Percentiles rank a stretch among this genome's conserved stretches.
These are phyloP conservation scores for Colletotrichum incanum DNA, from an alignment of 2,329 filamentous ascomycete genomes.

Conservation along the genomic window DNA sequence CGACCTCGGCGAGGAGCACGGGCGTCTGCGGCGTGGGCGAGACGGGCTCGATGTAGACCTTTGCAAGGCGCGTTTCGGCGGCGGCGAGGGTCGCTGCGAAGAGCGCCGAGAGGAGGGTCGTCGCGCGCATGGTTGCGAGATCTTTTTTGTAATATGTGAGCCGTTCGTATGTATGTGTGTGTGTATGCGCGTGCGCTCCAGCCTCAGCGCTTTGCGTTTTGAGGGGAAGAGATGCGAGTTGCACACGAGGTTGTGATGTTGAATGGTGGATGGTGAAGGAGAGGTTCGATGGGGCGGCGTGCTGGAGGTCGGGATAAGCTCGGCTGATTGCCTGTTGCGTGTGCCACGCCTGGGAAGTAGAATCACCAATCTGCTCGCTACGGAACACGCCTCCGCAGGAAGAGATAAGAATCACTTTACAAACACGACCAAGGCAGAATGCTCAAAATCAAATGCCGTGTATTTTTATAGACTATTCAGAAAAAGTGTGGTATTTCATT, in stretches of 20 bases:
- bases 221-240: neutral
- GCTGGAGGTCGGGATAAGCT: slow-evolving; percentile 29
- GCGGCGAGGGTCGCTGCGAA: slow-evolving; percentile 58
- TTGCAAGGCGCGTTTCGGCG: slow-evolving; percentile 61
- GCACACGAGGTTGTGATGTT: neutral
- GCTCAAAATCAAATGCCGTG: neutral
- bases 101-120: slow-evolving; percentile 59
- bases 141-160: neutral
- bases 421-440: neutral
- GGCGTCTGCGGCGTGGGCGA: slow-evolving; percentile 51
- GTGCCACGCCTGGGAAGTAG: neutral
- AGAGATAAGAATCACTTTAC: neutral
- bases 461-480: neutral
- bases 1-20: slow-evolving; percentile 69
- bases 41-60: slow-evolving; percentile 71
- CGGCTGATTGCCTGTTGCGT: slow-evolving; percentile 23
- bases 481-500: slow-evolving; percentile 41
- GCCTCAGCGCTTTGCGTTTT: slow-evolving; percentile 2
- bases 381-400: neutral
- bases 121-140: slow-evolving; percentile 57
- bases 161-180: neutral
- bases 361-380: neutral
- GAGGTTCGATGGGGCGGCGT: slow-evolving; percentile 1
- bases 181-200: slow-evolving; percentile 2
- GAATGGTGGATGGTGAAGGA: slow-evolving; percentile 4